These are phyloP conservation scores for Sarocladium brachiariae DNA, from an alignment of 2,329 filamentous ascomycete genomes.

Conservation along the genomic window DNA sequence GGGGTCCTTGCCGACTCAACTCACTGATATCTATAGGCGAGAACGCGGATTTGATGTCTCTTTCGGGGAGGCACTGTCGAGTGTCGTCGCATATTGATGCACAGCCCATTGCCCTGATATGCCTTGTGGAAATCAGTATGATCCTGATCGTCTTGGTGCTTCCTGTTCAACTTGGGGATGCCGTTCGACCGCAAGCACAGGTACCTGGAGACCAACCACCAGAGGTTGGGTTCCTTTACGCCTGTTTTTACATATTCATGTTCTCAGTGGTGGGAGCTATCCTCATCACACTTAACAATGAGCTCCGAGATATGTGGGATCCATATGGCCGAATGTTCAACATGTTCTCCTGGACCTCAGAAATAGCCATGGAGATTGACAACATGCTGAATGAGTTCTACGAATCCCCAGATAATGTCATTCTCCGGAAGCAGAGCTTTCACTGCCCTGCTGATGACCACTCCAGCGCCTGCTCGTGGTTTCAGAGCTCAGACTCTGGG, in stretches of 20 bases:
- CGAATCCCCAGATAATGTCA: slow-evolving; percentile 14
- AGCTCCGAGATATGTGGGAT: slow-evolving; percentile 21
- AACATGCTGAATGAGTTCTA: slow-evolving; percentile 21
- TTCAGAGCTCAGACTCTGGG: background rate
- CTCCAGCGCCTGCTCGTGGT: background rate
- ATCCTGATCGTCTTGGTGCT: slow-evolving; percentile 12
- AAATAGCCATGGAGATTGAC: slow-evolving; percentile 22
- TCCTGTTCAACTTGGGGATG: slow-evolving; percentile 11
- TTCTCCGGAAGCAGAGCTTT: slow-evolving; percentile 14
- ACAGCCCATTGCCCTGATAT: slow-evolving; percentile 15
- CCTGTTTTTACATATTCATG: background rate
- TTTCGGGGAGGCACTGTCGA: slow-evolving; percentile 15
- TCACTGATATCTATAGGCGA: slow-evolving; percentile 14
- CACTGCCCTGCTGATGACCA: slow-evolving; percentile 2
- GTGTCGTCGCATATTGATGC: slow-evolving; percentile 16
- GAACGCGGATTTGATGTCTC: slow-evolving; percentile 19
- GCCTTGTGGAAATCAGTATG: slow-evolving; percentile 12
- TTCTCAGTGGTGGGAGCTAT: slow-evolving; percentile 3
- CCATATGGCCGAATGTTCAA: slow-evolving; percentile 18
- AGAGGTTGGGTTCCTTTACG: too few species aligned
- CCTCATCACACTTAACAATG: slow-evolving; percentile 15
- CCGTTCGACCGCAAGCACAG: background rate
- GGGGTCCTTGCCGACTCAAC: background rate
- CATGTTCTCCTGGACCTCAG: slow-evolving; percentile 19
- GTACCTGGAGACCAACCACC: background rate